phyloP scores from a whole-genome alignment of 345 rosid genomes.

The Excoecaria agallocha region DNA sequence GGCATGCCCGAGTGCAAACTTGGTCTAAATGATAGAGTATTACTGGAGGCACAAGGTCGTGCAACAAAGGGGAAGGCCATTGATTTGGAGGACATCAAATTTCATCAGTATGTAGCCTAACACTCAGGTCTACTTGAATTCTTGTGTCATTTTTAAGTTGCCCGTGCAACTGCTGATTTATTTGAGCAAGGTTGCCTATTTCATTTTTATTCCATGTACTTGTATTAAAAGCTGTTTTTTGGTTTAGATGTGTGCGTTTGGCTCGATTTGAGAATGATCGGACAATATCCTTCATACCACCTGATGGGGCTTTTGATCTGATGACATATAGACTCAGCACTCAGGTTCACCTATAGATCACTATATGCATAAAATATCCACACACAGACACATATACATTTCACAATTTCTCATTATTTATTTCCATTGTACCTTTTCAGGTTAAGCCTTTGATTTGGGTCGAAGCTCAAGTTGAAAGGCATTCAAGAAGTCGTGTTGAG shows the following conservation, averaged over 20 bases:
- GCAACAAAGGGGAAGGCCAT: conserved; percentile 91
- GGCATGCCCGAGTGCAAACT: conserved; percentile 99
- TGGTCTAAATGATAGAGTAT: conserved; percentile 89
- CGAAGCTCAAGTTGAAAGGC: not conserved
- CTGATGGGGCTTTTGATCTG: conserved; percentile 96
- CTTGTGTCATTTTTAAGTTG: no score
- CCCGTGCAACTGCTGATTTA: not conserved
- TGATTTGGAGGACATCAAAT: conserved; percentile 93
- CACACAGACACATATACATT: no score
- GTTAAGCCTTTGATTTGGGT: not conserved
- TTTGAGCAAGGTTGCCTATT: not conserved
- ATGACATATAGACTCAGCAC: conserved; percentile 97
- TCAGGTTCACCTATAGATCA: conserved; percentile 52
- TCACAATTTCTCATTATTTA: no score
- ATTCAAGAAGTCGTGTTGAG: not conserved
- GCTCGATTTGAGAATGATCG: conserved; percentile 96
- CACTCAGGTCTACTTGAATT: no score
- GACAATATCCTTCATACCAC: conserved; percentile 94
- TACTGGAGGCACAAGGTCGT: conserved; percentile 95
- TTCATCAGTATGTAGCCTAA: conserved; percentile 68
- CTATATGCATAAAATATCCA: no score
- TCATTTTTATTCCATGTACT: not conserved
- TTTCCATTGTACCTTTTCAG: not conserved
- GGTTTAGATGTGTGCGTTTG: conserved; percentile 83
- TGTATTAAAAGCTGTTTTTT: not conserved